Evolutionary conservation across 495 filamentous ascomycete species (phyloP).

Genomic region (Penicillium ucsense): DNA sequence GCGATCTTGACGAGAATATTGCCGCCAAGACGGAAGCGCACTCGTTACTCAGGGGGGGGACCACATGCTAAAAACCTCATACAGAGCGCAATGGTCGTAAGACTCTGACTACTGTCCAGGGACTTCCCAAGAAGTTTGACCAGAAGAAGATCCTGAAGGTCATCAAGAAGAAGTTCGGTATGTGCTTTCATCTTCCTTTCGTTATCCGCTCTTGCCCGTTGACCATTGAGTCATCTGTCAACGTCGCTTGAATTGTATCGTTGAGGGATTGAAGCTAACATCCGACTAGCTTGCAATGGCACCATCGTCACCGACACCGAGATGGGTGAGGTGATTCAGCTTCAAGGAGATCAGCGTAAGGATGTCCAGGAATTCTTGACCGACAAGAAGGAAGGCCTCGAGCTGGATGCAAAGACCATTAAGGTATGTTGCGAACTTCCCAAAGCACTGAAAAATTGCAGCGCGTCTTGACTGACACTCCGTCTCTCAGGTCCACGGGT

Average conservation of each 20-base stretch:
- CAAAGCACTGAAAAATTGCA: no score
- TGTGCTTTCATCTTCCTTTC: conserved; percentile 21
- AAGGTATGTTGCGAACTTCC: conserved; percentile 48
- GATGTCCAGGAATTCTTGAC: conserved; percentile 96
- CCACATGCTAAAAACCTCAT: conserved; percentile 15
- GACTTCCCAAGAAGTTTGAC: conserved; percentile 95
- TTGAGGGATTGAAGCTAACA: conserved; percentile 11
- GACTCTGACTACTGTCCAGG: conserved; percentile 98
- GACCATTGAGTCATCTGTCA: no score
- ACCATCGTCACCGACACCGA: conserved; percentile 94
- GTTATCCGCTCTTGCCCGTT: background rate
- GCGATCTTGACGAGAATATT: conserved; percentile 1
- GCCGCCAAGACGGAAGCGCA: conserved; percentile 3
- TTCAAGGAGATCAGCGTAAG: conserved; percentile 98
- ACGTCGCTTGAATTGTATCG: no score
- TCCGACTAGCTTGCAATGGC: conserved; percentile 88
- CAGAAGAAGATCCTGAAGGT: conserved; percentile 99
- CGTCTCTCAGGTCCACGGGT: conserved; percentile 42
- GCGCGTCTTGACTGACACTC: background rate
- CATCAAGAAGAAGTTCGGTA: conserved; percentile 99
- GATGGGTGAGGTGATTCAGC: conserved; percentile 99
- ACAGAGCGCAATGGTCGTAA: conserved; percentile 99
- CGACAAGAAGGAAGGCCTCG: conserved; percentile 87
- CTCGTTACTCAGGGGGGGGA: background rate
- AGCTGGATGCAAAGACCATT: conserved; percentile 91